Conservation (phyloP, 1,284 basidiomycete genomes). For the Crepidotus sp. region DNA sequence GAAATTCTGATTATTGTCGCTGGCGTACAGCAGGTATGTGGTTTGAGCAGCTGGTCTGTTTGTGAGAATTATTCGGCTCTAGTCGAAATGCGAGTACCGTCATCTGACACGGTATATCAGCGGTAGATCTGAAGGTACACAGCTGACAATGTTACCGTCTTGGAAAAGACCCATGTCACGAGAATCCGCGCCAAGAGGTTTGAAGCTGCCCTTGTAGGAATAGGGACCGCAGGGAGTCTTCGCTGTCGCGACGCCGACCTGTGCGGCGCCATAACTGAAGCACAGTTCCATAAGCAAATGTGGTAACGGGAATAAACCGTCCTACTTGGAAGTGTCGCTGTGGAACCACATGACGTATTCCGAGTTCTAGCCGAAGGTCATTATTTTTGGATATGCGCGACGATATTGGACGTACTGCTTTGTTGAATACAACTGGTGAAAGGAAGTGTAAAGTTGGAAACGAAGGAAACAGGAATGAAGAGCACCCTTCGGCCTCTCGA, state of each 20-base stretch:
- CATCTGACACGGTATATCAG: conserved; percentile 26
- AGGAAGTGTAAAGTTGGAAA: neutral
- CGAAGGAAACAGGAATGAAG: neutral
- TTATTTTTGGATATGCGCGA: neutral
- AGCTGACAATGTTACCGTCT: conserved; percentile 33
- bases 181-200: conserved; percentile 51
- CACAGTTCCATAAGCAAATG: neutral
- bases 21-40: conserved; percentile 54
- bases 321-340: conserved; percentile 51
- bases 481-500: conserved; percentile 53
- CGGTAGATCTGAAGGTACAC: neutral
- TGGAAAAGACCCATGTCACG: conserved; percentile 52
- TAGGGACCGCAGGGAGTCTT: conserved; percentile 54
- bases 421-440: conserved; percentile 43
- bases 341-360: conserved; percentile 72
- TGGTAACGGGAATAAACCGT: neutral
- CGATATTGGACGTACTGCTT: conserved; percentile 27
- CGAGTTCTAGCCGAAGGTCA: conserved; percentile 35
- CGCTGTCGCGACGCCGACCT: conserved; percentile 54
- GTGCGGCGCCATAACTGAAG: conserved; percentile 49
- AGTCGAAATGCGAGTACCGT: conserved; percentile 24
- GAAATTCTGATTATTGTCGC: conserved; percentile 62
- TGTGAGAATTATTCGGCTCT: neutral
- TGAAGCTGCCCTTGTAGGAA: conserved; percentile 43
- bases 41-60: conserved; percentile 28